phyloP scores from a whole-genome alignment of 768 basidiomycete genomes.

The Leccinum ochraceum region DNA sequence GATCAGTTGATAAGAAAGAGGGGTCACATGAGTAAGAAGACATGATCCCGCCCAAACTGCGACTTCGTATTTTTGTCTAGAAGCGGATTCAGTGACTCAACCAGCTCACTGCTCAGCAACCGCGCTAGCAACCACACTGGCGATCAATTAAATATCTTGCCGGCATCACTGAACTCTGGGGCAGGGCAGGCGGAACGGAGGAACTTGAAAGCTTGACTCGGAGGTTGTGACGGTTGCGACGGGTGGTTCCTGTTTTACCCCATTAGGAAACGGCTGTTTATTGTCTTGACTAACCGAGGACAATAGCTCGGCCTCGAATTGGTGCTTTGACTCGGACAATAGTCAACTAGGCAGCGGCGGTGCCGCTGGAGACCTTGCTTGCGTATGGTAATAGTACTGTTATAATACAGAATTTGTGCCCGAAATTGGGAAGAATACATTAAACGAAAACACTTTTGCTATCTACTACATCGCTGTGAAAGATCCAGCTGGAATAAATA shows the following conservation, averaged over 20 bases:
- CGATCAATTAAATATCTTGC: neutral
- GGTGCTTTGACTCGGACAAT: no score
- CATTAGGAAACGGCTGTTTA: conserved; percentile 13
- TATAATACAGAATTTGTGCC: no score
- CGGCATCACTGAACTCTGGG: neutral
- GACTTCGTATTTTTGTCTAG: conserved; percentile 14
- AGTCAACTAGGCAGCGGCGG: no score
- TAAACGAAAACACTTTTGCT: no score
- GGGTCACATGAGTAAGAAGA: conserved; percentile 9
- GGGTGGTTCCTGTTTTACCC: neutral
- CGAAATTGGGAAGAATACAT: no score
- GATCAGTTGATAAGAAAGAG: neutral
- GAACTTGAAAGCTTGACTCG: neutral
- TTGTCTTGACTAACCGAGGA: conserved; percentile 19
- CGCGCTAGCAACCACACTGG: neutral
- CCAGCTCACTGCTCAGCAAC: neutral
- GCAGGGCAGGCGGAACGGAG: neutral
- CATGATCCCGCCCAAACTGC: neutral
- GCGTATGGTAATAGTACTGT: no score
- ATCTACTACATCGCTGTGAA: no score
- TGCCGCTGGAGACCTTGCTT: no score
- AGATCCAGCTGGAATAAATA: no score
- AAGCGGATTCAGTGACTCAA: neutral
- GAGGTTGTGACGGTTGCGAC: neutral
- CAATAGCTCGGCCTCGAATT: no score